phyloP scores from a whole-genome alignment of 805 yeast species.

The Candida qinlingensis region DNA sequence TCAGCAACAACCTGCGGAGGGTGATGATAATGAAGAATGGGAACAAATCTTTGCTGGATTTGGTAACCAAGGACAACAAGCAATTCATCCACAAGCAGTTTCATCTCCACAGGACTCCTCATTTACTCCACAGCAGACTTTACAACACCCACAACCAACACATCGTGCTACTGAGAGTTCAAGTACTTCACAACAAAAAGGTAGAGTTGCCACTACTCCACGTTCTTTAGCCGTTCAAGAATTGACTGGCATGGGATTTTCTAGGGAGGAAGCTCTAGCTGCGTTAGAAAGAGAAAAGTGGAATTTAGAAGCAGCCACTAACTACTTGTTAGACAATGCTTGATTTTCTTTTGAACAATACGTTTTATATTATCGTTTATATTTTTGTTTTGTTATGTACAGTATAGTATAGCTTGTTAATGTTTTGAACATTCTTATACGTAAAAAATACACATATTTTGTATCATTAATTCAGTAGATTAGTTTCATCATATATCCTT shows the following conservation, averaged over 20 bases:
- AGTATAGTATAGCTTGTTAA: not conserved
- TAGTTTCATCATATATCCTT: not conserved
- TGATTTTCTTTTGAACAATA: constrained; percentile 1
- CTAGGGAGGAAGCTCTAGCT: constrained; percentile 51
- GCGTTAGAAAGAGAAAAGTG: constrained; percentile 69
- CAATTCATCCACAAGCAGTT: constrained; percentile 11
- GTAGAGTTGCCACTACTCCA: constrained; percentile 38
- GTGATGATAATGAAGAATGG: constrained; percentile 68
- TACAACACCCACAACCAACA: constrained; percentile 7
- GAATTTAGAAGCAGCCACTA: constrained; percentile 85
- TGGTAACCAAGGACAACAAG: constrained; percentile 44
- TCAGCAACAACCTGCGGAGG: constrained; percentile 4
- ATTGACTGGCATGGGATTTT: constrained; percentile 86
- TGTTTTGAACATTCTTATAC: not conserved
- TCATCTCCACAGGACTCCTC: constrained; percentile 6
- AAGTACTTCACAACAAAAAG: constrained; percentile 14
- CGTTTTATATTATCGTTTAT: no score
- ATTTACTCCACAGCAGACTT: constrained; percentile 8
- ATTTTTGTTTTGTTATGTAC: not conserved
- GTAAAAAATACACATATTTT: no score
- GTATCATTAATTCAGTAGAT: not conserved
- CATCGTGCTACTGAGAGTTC: not conserved
- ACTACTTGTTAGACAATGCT: constrained; percentile 70
- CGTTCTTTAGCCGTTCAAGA: constrained; percentile 64
- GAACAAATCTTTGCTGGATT: constrained; percentile 89